These are phyloP conservation scores for Hymenoscyphus fructigenus DNA, from an alignment of 2,329 filamentous ascomycete species.

Conservation along the genomic window DNA sequence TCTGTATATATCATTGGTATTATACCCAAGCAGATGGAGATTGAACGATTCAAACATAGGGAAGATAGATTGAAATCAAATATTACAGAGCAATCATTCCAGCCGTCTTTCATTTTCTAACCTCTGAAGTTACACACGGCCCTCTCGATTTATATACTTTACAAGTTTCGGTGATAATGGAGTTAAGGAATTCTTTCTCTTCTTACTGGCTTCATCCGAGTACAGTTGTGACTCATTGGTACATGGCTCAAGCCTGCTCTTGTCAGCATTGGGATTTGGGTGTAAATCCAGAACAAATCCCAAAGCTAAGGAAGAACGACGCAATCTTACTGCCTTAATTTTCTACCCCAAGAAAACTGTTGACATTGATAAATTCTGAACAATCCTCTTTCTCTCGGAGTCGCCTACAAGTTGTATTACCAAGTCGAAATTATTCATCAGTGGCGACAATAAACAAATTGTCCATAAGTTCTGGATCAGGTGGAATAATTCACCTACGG, in stretches of 20 bases:
- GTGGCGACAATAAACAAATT: background rate
- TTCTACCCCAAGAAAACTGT: background rate
- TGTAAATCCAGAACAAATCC: background rate
- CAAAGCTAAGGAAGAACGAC: background rate
- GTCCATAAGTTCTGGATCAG: background rate
- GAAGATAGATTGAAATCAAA: background rate
- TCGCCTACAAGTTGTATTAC: background rate
- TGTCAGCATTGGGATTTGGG: background rate
- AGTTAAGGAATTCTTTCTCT: background rate
- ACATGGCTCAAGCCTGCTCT: background rate
- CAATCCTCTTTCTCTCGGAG: background rate
- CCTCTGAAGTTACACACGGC: background rate
- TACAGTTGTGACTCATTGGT: background rate
- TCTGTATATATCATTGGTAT: too few species aligned
- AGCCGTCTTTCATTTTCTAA: background rate
- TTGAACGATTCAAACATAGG: background rate
- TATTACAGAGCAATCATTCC: background rate
- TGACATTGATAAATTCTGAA: background rate
- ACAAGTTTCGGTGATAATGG: background rate
- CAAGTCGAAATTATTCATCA: background rate
- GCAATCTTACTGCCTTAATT: background rate
- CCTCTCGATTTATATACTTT: background rate
- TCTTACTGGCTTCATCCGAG: background rate
- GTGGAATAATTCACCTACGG: background rate
- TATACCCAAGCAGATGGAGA: too few species aligned